A percentile compares a stretch with the other conserved stretches of the same genome.
Conservation (phyloP, 345 rosid species). For the Psidium guajava region DNA sequence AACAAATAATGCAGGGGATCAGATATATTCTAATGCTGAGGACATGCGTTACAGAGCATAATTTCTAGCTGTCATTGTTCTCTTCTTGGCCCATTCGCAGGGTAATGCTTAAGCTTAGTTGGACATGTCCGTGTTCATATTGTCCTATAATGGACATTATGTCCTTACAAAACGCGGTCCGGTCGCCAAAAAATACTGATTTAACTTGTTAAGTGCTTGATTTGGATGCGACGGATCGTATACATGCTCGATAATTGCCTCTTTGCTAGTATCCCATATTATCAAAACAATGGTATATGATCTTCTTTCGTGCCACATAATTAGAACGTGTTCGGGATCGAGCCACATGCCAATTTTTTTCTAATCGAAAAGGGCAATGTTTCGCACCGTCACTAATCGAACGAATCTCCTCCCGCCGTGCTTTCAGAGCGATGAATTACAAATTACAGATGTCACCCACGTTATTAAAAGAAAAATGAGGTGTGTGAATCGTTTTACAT, state of each 20-base stretch:
- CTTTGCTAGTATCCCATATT: neutral
- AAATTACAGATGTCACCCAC: neutral
- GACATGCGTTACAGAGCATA: neutral
- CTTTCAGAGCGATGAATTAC: neutral
- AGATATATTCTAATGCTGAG: neutral
- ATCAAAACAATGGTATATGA: neutral
- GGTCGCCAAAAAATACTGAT: neutral
- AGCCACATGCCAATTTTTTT: neutral
- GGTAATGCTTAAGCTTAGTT: neutral
- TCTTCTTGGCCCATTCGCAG: neutral
- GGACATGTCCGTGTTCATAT: neutral
- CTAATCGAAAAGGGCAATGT: neutral
- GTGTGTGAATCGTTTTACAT: neutral
- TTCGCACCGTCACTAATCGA: neutral
- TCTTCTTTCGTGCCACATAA: neutral
- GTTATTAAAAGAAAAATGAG: neutral
- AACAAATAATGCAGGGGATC: neutral
- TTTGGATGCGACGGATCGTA: neutral
- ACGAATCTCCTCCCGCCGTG: neutral
- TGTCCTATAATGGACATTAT: neutral
- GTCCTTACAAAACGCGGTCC: neutral
- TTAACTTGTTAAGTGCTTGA: neutral
- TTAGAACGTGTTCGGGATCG: neutral
- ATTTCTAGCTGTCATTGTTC: neutral
- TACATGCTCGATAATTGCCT: neutral